These are phyloP conservation scores for Syzygium aromaticum DNA, from an alignment of 345 rosid genomes.

Conservation along the genomic window DNA sequence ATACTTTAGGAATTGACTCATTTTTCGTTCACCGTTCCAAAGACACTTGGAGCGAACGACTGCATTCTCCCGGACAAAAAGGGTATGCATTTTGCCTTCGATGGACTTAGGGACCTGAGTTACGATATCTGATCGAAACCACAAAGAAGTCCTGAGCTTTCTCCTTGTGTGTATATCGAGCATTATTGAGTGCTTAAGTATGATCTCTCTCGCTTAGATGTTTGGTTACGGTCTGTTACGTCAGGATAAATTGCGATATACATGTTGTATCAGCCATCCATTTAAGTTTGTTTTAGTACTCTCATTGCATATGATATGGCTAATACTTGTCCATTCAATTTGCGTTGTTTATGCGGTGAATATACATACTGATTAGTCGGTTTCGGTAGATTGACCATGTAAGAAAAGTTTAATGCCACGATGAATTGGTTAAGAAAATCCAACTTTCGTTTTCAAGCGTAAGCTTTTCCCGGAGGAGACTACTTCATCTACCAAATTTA, in stretches of 20 bases:
- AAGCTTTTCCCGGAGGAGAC: background rate
- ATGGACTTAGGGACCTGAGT: background rate
- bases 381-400: background rate
- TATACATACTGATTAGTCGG: background rate
- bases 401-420: background rate
- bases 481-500: background rate
- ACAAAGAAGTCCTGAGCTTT: background rate
- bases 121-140: background rate
- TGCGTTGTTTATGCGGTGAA: background rate
- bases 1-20: background rate
- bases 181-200: background rate
- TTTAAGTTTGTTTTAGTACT: background rate
- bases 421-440: background rate
- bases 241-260: background rate
- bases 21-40: background rate
- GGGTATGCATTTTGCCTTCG: background rate
- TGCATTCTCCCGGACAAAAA: no score
- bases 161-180: background rate
- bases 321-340: accelerated
- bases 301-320: background rate
- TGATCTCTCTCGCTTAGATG: background rate
- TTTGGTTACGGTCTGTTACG: background rate
- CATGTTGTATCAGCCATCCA: background rate
- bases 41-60: background rate
- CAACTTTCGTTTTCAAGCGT: accelerated